Conservation (phyloP, 148 eudicot genomes). For the Oxyria digyna region DNA sequence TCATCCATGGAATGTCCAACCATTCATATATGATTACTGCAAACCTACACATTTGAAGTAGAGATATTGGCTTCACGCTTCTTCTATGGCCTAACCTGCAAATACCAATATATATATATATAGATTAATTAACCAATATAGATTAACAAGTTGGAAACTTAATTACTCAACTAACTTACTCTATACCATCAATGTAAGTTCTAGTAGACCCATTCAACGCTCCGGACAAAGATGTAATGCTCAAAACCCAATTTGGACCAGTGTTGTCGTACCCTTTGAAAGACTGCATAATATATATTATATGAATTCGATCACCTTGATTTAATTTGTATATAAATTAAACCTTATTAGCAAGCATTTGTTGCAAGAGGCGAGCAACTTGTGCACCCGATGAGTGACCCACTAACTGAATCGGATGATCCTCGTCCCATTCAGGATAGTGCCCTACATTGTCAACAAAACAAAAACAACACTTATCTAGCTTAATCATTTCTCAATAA, state of each 20-base stretch:
- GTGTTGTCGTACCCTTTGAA: conserved; percentile 63
- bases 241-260: conserved; percentile 71
- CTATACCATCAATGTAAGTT: conserved; percentile 86
- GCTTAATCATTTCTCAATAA: no score
- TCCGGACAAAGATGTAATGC: conserved; percentile 87
- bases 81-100: conserved; percentile 72
- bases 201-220: conserved; percentile 93
- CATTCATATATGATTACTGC: conserved; percentile 78
- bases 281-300: conserved; percentile 29
- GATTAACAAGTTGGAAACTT: background rate
- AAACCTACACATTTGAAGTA: conserved; percentile 57
- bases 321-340: background rate
- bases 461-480: no score
- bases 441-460: conserved; percentile 30
- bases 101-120: background rate
- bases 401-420: conserved; percentile 90
- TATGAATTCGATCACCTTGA: no score
- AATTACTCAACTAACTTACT: conserved; percentile 42
- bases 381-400: conserved; percentile 98
- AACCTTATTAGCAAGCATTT: conserved; percentile 94
- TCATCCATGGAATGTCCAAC: conserved; percentile 71
- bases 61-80: conserved; percentile 52
- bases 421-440: conserved; percentile 86
- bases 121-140: no score
- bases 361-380: conserved; percentile 84